Percentiles rank a stretch among this genome's conserved stretches.
Conservation (phyloP, 331 rosid species). For the Stylosanthes scabra region DNA sequence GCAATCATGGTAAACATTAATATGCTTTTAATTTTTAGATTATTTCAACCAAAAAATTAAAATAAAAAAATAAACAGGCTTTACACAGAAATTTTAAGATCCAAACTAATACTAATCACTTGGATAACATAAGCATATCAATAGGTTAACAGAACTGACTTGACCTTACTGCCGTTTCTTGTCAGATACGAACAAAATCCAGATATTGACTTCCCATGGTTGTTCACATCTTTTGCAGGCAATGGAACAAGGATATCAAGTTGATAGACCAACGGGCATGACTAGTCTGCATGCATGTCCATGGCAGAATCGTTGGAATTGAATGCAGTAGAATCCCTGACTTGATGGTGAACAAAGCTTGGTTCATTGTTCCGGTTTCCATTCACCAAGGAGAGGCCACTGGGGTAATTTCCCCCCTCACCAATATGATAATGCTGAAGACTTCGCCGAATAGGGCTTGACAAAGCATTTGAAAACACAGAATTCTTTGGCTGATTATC, state of each 20-base stretch:
- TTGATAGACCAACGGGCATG: slow-evolving; percentile 44
- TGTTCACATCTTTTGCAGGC: slow-evolving; percentile 38
- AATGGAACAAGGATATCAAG: slow-evolving; percentile 37
- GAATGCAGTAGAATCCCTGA: slow-evolving; percentile 54
- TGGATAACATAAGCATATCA: slow-evolving; percentile 34
- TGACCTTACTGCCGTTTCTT: slow-evolving; percentile 37
- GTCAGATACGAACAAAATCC: slow-evolving; percentile 34
- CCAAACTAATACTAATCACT: slow-evolving; percentile 40
- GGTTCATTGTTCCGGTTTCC: slow-evolving; percentile 61
- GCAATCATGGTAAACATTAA: slow-evolving; percentile 30
- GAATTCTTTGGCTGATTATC: slow-evolving; percentile 71
- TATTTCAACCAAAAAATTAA: slow-evolving; percentile 32
- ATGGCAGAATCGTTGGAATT: slow-evolving; percentile 70
- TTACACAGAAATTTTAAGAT: slow-evolving; percentile 43
- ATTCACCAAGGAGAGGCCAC: slow-evolving; percentile 59
- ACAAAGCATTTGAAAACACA: slow-evolving; percentile 79
- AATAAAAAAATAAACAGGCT: slow-evolving; percentile 1
- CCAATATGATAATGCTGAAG: slow-evolving; percentile 81
- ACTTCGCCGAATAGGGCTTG: slow-evolving; percentile 77
- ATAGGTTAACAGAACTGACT: slow-evolving; percentile 38
- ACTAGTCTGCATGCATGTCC: slow-evolving; percentile 95
- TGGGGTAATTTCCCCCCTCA: slow-evolving; percentile 57
- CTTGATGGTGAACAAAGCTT: slow-evolving; percentile 55
- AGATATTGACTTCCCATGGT: slow-evolving; percentile 32
- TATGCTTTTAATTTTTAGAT: slow-evolving; percentile 37